These are phyloP conservation scores for Sarocladium oryzae DNA, from an alignment of 2,329 filamentous ascomycete genomes.

Conservation along the genomic window DNA sequence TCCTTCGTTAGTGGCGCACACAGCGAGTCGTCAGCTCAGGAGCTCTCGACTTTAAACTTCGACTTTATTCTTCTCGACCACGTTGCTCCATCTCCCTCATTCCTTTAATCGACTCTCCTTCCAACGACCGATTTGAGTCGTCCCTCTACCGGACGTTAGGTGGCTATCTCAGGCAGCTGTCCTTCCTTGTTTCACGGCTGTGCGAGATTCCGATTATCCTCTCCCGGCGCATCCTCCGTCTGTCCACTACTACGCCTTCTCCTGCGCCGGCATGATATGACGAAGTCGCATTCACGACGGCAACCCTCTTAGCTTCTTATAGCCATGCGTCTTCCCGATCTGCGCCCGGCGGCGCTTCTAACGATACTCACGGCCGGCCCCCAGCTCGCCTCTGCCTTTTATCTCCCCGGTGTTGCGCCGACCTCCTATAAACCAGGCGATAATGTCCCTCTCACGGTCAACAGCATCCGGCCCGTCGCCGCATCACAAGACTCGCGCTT, in stretches of 20 bases:
- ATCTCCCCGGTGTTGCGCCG: conserved; percentile 91
- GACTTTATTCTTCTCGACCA: neutral
- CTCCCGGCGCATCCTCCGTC: neutral
- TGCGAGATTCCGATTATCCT: neutral
- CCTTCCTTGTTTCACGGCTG: neutral
- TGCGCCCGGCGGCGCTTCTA: conserved; percentile 44
- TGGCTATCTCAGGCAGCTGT: neutral
- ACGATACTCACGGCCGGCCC: conserved; percentile 44
- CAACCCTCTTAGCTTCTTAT: neutral
- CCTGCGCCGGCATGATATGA: conserved; percentile 22
- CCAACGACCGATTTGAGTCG: neutral
- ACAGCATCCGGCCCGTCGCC: conserved; percentile 81
- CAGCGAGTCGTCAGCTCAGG: conserved; percentile 7
- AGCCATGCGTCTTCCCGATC: conserved; percentile 39
- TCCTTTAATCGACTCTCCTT: neutral
- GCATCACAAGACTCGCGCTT: conserved; percentile 71
- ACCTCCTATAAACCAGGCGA: conserved; percentile 82
- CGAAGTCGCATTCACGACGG: conserved; percentile 4
- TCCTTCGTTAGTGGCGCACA: neutral
- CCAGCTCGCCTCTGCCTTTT: conserved; percentile 67
- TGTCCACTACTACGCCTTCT: neutral
- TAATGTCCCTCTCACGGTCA: conserved; percentile 81
- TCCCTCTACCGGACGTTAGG: neutral
- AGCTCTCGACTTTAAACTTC: neutral
- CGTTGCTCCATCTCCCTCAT: neutral